Base-by-base conservation (phyloP, 331 rosid genomes). In the Quercus tomentella region DNA sequence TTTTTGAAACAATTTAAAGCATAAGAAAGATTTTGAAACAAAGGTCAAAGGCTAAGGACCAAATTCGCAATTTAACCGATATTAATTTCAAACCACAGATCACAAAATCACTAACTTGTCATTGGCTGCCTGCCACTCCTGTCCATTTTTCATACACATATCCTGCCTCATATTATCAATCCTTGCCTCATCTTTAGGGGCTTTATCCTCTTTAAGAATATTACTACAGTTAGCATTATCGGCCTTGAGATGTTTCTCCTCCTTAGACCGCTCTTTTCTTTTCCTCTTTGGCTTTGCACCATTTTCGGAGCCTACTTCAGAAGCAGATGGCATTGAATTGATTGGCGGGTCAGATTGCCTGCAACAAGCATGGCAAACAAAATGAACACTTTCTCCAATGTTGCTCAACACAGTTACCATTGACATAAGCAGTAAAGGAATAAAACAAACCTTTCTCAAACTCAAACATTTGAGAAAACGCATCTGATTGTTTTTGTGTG, bases 71-170 rank as follows among this genome's bases (percentile, higher is more conserved):
- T 41, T 41, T 41, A 41, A 41, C 45, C 9, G 1, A 41, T 8
- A 41, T 41, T 41, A 41, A 41, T 7, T 55, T 49, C 70, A 72
- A 55, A 82, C 58, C 37, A 63, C 77, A 77, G 63, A 51, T 68
- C 66, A 49, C 73, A 67, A 56, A 79, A 79, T 49, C 23, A 86
- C 90, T 85, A 83, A 92, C 97, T 31, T 79, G 41, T 73, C 73
- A 82, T 86, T 70, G 37, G 81, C 79, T 63, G 31, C 78, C 63
- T 56, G 72, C 77, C 20, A 86, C 49, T 33, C 52, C 66, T 81
- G 83, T 81, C 76, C 81, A 77, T 79, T 81, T 82, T 68, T 83
- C 43, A 52, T 16, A 52, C 62, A 49, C 77, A 82, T 73, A 80
- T 70, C 73, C 23, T 75, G 86, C 68, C 56, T 75, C 23, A 60